phyloP scores from a whole-genome alignment of 139 green algal genomes.

The Closterium sp. region DNA sequence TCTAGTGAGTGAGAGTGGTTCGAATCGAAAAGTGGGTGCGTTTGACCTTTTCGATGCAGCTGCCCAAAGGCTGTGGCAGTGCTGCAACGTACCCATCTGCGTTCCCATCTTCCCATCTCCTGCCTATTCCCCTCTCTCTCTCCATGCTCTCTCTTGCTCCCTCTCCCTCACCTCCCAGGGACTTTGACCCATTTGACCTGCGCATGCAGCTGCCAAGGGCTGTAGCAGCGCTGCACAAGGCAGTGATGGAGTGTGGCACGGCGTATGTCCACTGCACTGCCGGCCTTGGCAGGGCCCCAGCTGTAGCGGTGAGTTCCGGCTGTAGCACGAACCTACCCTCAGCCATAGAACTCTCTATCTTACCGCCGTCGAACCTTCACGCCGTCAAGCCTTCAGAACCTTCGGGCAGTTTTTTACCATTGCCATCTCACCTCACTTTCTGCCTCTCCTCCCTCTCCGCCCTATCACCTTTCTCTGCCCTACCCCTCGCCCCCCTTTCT shows the following conservation, averaged over 20 bases:
- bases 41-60: too few species aligned
- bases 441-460: too few species aligned
- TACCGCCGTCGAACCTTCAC: too few species aligned
- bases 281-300: slow-evolving; percentile 87
- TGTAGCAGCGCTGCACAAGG: slow-evolving; percentile 31
- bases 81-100: too few species aligned
- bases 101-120: background rate
- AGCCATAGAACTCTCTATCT: background rate
- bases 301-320: slow-evolving; percentile 58
- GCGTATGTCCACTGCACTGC: slow-evolving; percentile 95
- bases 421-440: too few species aligned
- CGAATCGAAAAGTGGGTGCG: too few species aligned
- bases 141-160: background rate
- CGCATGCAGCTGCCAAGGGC: slow-evolving; percentile 37
- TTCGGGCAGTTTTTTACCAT: too few species aligned
- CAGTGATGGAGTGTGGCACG: slow-evolving; percentile 44
- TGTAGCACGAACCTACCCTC: background rate
- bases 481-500: background rate
- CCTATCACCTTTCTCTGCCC: too few species aligned
- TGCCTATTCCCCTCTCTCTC: background rate
- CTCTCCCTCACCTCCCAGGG: slow-evolving; percentile 38
- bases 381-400: too few species aligned
- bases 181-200: slow-evolving; percentile 91
- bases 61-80: too few species aligned
- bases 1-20: too few species aligned